Conservation (phyloP, 371 early-diverging fungal genomes). For the Blakeslea trispora region DNA sequence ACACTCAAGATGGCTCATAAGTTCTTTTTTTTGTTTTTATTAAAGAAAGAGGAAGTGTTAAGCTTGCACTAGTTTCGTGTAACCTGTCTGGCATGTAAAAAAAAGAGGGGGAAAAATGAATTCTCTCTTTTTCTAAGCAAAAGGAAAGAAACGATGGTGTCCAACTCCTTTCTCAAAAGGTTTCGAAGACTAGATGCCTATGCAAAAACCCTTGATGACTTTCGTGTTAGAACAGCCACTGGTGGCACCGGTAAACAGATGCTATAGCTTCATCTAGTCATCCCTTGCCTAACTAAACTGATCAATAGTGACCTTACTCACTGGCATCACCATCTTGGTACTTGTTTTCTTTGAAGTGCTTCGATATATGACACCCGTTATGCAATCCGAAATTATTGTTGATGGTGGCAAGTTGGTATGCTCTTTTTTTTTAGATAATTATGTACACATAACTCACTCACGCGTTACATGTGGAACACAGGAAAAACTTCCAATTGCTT, state of each 20-base stretch:
- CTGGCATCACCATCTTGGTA: constrained; percentile 66
- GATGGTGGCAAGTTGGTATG: constrained; percentile 74
- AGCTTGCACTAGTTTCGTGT: too few species aligned
- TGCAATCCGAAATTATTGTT: constrained; percentile 79
- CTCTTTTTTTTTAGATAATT: too few species aligned
- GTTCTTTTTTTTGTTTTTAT: too few species aligned
- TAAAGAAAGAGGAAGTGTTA: too few species aligned
- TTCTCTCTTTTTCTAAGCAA: too few species aligned
- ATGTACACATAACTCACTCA: not conserved
- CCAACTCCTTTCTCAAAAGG: constrained; percentile 47
- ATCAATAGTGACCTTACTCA: constrained; percentile 73
- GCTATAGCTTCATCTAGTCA: not conserved
- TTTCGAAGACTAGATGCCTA: constrained; percentile 88
- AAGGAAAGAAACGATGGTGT: constrained; percentile 20
- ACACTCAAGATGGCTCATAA: too few species aligned
- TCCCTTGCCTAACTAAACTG: constrained; percentile 1
- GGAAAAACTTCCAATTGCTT: constrained; percentile 83
- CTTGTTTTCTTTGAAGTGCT: constrained; percentile 80
- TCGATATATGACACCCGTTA: constrained; percentile 69
- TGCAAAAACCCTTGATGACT: constrained; percentile 97
- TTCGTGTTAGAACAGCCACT: constrained; percentile 85
- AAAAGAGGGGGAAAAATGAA: too few species aligned
- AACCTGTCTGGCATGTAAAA: too few species aligned
- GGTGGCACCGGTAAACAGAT: constrained; percentile 76
- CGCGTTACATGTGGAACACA: constrained; percentile 3